A percentile compares a stretch with the other conserved stretches of the same genome.
These are phyloP conservation scores for Termitomyces sp. DNA, from an alignment of 768 basidiomycete species.

Conservation along the genomic window DNA sequence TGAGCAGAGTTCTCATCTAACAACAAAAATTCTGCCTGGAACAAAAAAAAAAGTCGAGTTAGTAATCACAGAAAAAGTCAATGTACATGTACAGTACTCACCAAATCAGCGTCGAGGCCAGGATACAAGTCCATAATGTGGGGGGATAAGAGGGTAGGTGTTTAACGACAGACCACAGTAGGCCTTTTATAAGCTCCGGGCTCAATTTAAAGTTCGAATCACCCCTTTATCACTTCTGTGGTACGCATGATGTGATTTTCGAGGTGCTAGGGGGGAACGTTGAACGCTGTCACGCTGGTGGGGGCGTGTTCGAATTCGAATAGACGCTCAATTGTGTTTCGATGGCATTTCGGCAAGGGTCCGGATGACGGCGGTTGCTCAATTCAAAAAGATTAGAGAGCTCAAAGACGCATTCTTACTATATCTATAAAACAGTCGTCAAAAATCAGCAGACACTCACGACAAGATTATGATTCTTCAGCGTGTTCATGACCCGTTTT, in stretches of 20 bases:
- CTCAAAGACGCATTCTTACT: neutral
- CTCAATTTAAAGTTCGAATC: neutral
- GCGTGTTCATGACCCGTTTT: neutral
- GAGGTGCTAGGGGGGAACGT: neutral
- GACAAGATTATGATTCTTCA: neutral
- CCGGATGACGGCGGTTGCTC: neutral
- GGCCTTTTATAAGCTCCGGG: neutral
- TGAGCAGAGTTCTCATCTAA: conserved; percentile 1
- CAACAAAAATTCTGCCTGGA: conserved; percentile 12
- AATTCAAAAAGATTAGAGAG: neutral
- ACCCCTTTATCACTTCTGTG: neutral
- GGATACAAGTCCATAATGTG: neutral
- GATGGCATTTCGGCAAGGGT: neutral
- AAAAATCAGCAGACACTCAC: neutral
- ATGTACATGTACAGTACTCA: neutral
- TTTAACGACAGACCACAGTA: neutral
- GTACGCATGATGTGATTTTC: neutral
- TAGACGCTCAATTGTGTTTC: conserved; percentile 1
- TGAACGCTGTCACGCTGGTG: neutral
- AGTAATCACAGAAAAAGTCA: neutral
- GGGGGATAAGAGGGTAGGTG: neutral
- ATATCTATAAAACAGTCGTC: neutral
- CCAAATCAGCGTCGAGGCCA: neutral
- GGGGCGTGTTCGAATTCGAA: conserved; percentile 2
- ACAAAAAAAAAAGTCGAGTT: neutral